phyloP scores from a whole-genome alignment of 1,284 basidiomycete species.

The Tilletia indica region DNA sequence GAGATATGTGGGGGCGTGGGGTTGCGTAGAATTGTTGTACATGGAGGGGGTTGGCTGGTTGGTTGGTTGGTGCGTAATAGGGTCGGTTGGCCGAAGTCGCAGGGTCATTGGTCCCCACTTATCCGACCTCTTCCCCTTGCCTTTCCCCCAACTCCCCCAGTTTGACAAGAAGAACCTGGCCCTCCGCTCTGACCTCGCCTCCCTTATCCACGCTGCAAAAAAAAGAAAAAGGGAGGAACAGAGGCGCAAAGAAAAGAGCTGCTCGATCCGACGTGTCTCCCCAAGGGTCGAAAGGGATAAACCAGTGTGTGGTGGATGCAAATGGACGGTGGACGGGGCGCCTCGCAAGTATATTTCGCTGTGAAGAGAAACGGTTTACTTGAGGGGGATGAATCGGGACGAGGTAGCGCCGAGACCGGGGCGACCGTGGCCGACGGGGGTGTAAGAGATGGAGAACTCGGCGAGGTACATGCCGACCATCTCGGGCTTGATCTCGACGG shows the following conservation, averaged over 20 bases:
- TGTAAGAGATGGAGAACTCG: conserved; percentile 82
- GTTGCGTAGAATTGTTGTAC: conserved; percentile 2
- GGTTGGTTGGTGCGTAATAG: neutral
- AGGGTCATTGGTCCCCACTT: too few relatives aligned
- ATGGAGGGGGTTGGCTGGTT: neutral
- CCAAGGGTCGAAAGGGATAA: neutral
- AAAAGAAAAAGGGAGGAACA: too few relatives aligned
- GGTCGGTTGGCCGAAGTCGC: too few relatives aligned
- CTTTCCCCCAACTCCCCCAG: too few relatives aligned
- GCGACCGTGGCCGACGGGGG: conserved; percentile 98
- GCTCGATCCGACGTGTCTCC: neutral
- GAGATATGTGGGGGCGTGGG: neutral
- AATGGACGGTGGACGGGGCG: too few relatives aligned
- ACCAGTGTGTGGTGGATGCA: neutral
- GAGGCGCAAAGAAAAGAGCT: neutral
- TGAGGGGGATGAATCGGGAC: conserved; percentile 64
- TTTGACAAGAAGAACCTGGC: too few relatives aligned
- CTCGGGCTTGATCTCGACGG: conserved; percentile 98
- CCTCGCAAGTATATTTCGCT: too few relatives aligned
- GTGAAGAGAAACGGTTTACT: conserved; percentile 56
- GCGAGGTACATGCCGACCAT: conserved; percentile 96
- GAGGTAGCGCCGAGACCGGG: conserved; percentile 94
- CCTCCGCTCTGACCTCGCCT: too few relatives aligned
- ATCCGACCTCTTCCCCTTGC: too few relatives aligned
- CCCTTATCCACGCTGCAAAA: too few relatives aligned